phyloP scores from a whole-genome alignment of 257 asterid species.

The Capsicum rhomboideum region DNA sequence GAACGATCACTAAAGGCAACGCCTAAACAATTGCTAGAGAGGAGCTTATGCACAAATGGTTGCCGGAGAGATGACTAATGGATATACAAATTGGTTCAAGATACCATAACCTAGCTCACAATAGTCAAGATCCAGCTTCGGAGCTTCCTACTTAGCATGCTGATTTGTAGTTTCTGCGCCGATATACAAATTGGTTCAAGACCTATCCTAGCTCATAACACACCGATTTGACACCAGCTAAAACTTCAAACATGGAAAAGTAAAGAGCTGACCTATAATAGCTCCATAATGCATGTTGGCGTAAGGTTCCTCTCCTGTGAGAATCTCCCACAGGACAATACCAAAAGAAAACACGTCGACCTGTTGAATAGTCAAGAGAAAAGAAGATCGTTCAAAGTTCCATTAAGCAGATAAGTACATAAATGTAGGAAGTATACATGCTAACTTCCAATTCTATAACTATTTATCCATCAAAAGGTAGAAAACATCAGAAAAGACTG shows the following conservation, averaged over 20 bases:
- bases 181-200: not conserved
- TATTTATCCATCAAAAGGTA: not conserved
- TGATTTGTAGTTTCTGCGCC: not conserved
- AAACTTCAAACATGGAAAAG: not conserved
- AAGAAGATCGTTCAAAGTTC: not conserved
- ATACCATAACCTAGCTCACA: not conserved
- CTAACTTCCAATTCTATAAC: not conserved
- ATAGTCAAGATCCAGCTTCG: not conserved
- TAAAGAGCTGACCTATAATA: slow-evolving; percentile 50
- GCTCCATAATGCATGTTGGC: slow-evolving; percentile 97
- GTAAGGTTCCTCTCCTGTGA: slow-evolving; percentile 94
- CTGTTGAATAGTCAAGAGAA: slow-evolving; percentile 28
- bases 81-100: not conserved
- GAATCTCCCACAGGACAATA: slow-evolving; percentile 96
- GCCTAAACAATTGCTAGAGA: not conserved
- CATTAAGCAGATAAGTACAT: not conserved
- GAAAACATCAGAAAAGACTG: not conserved
- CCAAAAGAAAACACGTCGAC: slow-evolving; percentile 96
- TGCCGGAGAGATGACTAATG: not conserved
- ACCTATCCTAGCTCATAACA: not conserved
- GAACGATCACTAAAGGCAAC: not conserved
- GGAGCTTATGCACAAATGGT: not conserved
- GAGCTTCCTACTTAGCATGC: not conserved
- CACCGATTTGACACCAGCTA: not conserved
- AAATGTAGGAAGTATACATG: not conserved